A percentile compares a stretch with the other conserved stretches of the same genome.
phyloP scores from a whole-genome alignment of 2,329 filamentous ascomycete genomes.

The Fusarium scirpi region DNA sequence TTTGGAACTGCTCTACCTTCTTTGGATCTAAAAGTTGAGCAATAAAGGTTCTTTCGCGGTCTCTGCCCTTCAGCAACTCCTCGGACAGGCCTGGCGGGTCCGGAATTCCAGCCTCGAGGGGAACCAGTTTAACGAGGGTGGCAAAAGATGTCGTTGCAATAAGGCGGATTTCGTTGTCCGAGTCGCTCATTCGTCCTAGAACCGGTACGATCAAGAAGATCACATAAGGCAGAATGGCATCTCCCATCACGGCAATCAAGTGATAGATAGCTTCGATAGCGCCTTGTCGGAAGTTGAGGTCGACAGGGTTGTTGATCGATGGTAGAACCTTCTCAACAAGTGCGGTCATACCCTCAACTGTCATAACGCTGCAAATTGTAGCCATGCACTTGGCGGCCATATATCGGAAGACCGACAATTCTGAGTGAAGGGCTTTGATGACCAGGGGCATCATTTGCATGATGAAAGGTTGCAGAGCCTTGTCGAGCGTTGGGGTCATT shows the following conservation, averaged over 20 bases:
- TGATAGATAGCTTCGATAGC: slow-evolving; percentile 97
- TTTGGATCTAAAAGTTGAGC: slow-evolving; percentile 95
- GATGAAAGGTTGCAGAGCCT: slow-evolving; percentile 81
- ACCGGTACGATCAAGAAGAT: slow-evolving; percentile 99
- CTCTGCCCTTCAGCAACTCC: slow-evolving; percentile 87
- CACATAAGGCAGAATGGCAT: slow-evolving; percentile 94
- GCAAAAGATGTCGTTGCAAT: slow-evolving; percentile 97
- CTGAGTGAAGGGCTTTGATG: slow-evolving; percentile 87
- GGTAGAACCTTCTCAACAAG: slow-evolving; percentile 93
- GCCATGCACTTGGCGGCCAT: slow-evolving; percentile 97
- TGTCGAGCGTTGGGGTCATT: slow-evolving; percentile 88
- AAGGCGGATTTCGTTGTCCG: slow-evolving; percentile 92
- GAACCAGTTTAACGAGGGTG: slow-evolving; percentile 95
- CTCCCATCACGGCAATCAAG: slow-evolving; percentile 97
- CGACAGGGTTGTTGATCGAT: slow-evolving; percentile 89
- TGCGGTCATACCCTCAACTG: slow-evolving; percentile 94
- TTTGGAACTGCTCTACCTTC: slow-evolving; percentile 93
- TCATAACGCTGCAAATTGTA: slow-evolving; percentile 96
- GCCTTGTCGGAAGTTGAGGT: slow-evolving; percentile 90
- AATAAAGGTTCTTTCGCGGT: slow-evolving; percentile 96
- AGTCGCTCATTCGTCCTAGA: slow-evolving; percentile 97
- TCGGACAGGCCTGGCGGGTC: slow-evolving; percentile 94
- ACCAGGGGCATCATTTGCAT: slow-evolving; percentile 86
- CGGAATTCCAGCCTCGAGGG: slow-evolving; percentile 95
- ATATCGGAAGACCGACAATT: slow-evolving; percentile 92